Evolutionary conservation across 805 yeast species (phyloP).

Genomic region (Phaffomyces opuntiae): DNA sequence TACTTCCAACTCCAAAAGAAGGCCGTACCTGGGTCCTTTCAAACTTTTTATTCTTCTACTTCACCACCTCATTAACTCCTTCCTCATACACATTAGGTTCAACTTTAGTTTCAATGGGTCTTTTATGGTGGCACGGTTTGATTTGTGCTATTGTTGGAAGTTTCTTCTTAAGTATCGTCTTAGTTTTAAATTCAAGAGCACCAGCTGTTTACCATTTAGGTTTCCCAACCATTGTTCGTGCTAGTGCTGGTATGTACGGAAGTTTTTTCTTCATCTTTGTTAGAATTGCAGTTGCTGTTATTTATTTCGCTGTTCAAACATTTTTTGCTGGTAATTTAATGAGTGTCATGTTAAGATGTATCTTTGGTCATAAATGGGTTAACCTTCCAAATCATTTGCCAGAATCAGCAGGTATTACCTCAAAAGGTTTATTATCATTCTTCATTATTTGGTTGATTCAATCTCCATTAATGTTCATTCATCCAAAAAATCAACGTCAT

Average conservation of each 20-base stretch:
- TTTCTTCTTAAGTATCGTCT: constrained; percentile 1
- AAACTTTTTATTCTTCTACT: constrained; percentile 1
- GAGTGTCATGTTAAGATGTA: constrained; percentile 2
- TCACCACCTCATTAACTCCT: constrained; percentile 2
- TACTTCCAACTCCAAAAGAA: not conserved
- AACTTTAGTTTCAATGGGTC: constrained; percentile 1
- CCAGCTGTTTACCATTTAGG: constrained; percentile 4
- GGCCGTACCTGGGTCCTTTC: constrained; percentile 1
- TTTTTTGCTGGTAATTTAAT: constrained; percentile 2
- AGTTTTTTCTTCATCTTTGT: constrained; percentile 2
- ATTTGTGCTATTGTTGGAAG: constrained; percentile 3
- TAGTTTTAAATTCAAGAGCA: constrained; percentile 2
- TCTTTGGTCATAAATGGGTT: constrained; percentile 3
- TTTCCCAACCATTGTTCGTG: constrained; percentile 2
- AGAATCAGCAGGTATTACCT: not conserved
- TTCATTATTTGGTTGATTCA: constrained; percentile 1
- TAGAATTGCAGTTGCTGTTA: constrained; percentile 3
- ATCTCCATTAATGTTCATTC: constrained; percentile 1
- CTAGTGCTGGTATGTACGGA: constrained; percentile 2
- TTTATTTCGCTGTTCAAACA: constrained; percentile 2
- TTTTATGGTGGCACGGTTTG: constrained; percentile 4
- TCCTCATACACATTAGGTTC: constrained; percentile 3
- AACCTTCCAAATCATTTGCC: not conserved
- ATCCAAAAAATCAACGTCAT: constrained; percentile 1
- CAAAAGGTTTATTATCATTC: not conserved